Evolutionary conservation across 1,284 basidiomycete genomes (phyloP).

Genomic region (Sphaerobolus stellatus): DNA sequence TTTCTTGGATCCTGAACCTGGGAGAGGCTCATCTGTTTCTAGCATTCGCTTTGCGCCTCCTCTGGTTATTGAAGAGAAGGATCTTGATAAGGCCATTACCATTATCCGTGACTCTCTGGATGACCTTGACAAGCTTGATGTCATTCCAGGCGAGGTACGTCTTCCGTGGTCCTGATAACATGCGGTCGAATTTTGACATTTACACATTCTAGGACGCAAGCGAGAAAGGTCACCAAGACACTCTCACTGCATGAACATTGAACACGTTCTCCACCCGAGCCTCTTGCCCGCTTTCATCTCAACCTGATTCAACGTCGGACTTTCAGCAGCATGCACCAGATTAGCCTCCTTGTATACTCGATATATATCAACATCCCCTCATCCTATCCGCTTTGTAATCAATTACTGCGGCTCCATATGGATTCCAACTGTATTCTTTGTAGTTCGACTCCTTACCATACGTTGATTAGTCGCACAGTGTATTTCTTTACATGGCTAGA

Average conservation of each 20-base stretch:
- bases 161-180: background rate
- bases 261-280: background rate
- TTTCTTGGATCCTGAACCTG: constrained; percentile 8
- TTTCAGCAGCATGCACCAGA: background rate
- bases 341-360: background rate
- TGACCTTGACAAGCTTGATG: constrained; percentile 81
- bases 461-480: background rate
- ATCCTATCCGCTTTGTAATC: background rate
- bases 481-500: background rate
- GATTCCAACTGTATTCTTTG: no score
- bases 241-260: constrained; percentile 15
- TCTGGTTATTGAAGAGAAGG: constrained; percentile 86
- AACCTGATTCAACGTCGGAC: background rate
- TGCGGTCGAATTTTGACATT: background rate
- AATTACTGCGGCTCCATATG: no score
- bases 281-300: background rate
- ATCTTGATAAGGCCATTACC: constrained; percentile 71
- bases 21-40: constrained; percentile 13
- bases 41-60: constrained; percentile 96
- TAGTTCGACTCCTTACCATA: background rate
- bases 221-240: constrained; percentile 54
- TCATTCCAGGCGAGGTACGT: constrained; percentile 63
- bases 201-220: constrained; percentile 34
- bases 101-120: constrained; percentile 77
- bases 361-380: background rate